phyloP scores from a whole-genome alignment of 2,329 filamentous ascomycete genomes.

The Calycina marina region DNA sequence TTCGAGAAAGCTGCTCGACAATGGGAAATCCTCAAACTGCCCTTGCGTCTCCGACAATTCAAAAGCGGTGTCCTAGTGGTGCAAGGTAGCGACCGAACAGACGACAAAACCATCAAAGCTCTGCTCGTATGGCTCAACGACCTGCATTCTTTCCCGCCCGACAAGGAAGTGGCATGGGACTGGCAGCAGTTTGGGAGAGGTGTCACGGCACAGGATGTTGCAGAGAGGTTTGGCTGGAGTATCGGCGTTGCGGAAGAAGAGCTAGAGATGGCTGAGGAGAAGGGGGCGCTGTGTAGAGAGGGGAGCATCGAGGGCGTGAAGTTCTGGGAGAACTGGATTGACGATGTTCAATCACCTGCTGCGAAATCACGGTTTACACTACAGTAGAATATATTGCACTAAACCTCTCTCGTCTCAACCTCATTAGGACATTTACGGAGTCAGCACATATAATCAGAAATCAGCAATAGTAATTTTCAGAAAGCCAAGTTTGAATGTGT shows the following conservation, averaged over 20 bases:
- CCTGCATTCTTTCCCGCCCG: slow-evolving; percentile 50
- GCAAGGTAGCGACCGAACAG: slow-evolving; percentile 73
- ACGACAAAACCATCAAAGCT: slow-evolving; percentile 73
- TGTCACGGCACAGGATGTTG: slow-evolving; percentile 78
- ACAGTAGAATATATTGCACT: too few relatives aligned
- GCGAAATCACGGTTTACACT: too few relatives aligned
- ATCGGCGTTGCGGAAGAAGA: slow-evolving; percentile 92
- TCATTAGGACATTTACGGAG: too few relatives aligned
- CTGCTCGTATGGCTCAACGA: slow-evolving; percentile 66
- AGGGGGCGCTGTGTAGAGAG: slow-evolving; percentile 74
- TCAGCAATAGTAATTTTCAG: too few relatives aligned
- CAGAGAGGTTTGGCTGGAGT: slow-evolving; percentile 90
- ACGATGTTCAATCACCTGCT: slow-evolving; percentile 9
- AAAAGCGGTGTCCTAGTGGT: slow-evolving; percentile 91
- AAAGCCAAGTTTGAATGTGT: too few relatives aligned
- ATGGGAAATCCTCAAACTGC: slow-evolving; percentile 79
- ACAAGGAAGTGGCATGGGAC: slow-evolving; percentile 56
- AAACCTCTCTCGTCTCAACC: too few relatives aligned
- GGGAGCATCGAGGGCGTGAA: slow-evolving; percentile 80
- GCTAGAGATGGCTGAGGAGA: slow-evolving; percentile 92
- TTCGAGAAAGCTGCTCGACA: slow-evolving; percentile 79
- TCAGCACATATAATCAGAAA: too few relatives aligned
- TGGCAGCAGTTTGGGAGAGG: slow-evolving; percentile 67
- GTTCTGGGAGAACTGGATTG: slow-evolving; percentile 70
- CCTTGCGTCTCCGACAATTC: slow-evolving; percentile 76